Base-by-base conservation (phyloP, 768 basidiomycete genomes). In the Hortiboletus flavorubellus region DNA sequence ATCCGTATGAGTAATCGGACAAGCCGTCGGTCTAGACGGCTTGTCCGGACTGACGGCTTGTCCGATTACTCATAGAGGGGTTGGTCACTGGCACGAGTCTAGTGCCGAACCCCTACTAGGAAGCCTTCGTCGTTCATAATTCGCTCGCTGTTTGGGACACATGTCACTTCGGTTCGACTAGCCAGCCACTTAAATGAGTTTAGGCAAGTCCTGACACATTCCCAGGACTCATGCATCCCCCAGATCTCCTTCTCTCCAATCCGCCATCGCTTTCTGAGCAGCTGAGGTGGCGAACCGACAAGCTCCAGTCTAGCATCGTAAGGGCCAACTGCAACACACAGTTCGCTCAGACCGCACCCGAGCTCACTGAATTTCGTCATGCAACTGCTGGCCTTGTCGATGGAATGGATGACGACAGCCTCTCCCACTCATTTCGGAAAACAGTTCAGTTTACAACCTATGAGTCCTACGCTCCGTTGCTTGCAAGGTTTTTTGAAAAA, bases 371-470 rank as follows among this genome's bases (percentile, higher is more conserved):
- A 21, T 61, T 60, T 31, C 59, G 39, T 38, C 21, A n/a, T 49
- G 46, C 14, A 11, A 43, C 40, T 2, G 30, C 48, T 3, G 21
- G 45, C 15, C 18, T 21, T 30, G 18, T 54, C 21, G 40, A 55
- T 39, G 21, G n/a, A 21, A 39, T 30, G 33, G 40, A 51, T 4
- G 45, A 51, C 29, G 41, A 23, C 8, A 5, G 23, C 18, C 51
- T 60, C 29, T 57, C 37, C 16, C 30, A 60, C 2, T 15, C 38
- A 5, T 65, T 60, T 35, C 61, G 30, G 12, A 29, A 43, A 5
- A 54, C 58, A 10, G 64, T 64, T 1, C 44, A 47, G 10, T 15
- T 53, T 26, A 64, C 56, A 18, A 58, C 56, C 16, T 66, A 65
- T 10, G 56, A 58, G 0, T 39, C 59, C 6, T 66, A 64, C 16